Conservation (phyloP, 345 rosid species). For the Brassica nigra region DNA sequence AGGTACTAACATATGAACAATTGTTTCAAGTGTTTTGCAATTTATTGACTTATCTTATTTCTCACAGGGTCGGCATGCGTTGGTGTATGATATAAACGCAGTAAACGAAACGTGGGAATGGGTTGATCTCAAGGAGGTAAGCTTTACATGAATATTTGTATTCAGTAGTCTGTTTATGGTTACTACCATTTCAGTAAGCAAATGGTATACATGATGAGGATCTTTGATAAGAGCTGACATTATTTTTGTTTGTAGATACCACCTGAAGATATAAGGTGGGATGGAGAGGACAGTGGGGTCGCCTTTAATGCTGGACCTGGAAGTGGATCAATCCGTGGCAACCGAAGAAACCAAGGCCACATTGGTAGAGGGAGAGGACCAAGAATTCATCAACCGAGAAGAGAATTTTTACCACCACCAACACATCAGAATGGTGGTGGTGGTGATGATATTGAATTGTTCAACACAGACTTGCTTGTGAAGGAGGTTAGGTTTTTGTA, state of each 20-base stretch:
- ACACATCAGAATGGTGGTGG: slow-evolving; percentile 59
- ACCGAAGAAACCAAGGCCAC: slow-evolving; percentile 48
- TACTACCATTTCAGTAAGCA: background rate
- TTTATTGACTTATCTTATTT: slow-evolving; percentile 26
- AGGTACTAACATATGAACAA: slow-evolving; percentile 45
- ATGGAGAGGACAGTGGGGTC: slow-evolving; percentile 62
- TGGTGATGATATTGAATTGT: slow-evolving; percentile 77
- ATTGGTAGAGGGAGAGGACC: slow-evolving; percentile 63
- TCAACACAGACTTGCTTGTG: slow-evolving; percentile 79
- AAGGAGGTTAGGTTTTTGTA: slow-evolving; percentile 59
- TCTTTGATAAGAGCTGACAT: slow-evolving; percentile 2
- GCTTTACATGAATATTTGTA: background rate
- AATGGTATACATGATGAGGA: slow-evolving; percentile 4
- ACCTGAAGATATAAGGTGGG: slow-evolving; percentile 89
- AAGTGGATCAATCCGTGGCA: slow-evolving; percentile 49
- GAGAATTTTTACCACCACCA: slow-evolving; percentile 45
- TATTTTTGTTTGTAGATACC: slow-evolving; percentile 57
- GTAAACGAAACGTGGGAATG: slow-evolving; percentile 90
- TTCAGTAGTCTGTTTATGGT: background rate
- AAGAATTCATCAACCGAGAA: slow-evolving; percentile 56
- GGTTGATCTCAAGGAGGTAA: slow-evolving; percentile 94
- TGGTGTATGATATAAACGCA: slow-evolving; percentile 77
- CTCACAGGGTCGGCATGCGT: slow-evolving; percentile 82
- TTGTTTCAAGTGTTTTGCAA: slow-evolving; percentile 10
- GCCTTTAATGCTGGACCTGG: slow-evolving; percentile 54